Conservation (phyloP, 352 stramenopile species). For the Phytophthora ramorum region DNA sequence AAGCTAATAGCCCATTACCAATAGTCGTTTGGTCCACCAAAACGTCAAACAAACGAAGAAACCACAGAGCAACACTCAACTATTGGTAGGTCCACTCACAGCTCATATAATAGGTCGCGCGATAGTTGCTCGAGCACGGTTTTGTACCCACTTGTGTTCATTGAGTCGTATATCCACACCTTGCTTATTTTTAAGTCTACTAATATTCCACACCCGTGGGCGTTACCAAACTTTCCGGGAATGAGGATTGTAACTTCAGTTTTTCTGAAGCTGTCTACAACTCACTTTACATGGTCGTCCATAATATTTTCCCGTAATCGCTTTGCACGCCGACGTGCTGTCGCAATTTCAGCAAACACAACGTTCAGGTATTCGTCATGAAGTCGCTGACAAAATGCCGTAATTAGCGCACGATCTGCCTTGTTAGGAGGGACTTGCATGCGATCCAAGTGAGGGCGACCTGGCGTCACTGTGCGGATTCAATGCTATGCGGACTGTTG, state of each 20-base stretch:
- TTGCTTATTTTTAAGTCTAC: neutral
- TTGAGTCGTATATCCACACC: constrained; percentile 2
- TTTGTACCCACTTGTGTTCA: constrained; percentile 3
- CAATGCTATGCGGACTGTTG: too few relatives aligned
- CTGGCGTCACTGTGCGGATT: neutral
- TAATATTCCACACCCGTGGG: constrained; percentile 8
- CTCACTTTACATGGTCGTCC: neutral
- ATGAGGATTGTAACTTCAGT: neutral
- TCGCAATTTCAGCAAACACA: neutral
- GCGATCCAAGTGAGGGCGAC: neutral
- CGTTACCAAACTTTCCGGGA: constrained; percentile 6
- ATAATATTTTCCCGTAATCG: neutral
- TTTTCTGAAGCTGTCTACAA: neutral
- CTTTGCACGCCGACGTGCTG: neutral
- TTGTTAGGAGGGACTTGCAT: neutral
- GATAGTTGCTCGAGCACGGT: neutral
- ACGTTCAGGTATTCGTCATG: neutral
- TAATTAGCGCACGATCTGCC: neutral
- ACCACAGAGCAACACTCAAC: neutral
- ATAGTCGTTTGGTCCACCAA: neutral
- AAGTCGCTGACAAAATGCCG: constrained; percentile 1
- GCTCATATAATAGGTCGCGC: neutral
- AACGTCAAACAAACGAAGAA: constrained; percentile 12
- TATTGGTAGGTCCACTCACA: neutral
- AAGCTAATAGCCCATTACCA: neutral